phyloP scores from a whole-genome alignment of 108 stramenopile species.

The Schizochytrium sp. region DNA sequence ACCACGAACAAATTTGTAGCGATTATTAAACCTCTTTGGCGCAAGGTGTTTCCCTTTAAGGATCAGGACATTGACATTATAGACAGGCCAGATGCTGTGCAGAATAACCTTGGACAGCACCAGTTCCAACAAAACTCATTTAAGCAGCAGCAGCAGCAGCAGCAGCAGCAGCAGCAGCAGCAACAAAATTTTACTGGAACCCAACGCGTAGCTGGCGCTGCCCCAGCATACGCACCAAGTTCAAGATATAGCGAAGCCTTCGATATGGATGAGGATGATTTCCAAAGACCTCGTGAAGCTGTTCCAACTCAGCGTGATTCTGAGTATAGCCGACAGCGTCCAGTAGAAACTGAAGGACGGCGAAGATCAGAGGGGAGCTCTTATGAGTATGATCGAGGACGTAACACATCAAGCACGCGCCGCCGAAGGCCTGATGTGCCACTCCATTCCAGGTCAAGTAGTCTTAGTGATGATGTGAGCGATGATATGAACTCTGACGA shows the following conservation, averaged over 20 bases:
- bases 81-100: neutral
- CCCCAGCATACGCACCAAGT: too few relatives aligned
- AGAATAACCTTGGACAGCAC: neutral
- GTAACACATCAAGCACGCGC: neutral
- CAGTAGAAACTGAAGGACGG: neutral
- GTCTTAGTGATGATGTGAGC: neutral
- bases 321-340: too few relatives aligned
- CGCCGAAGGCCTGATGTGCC: neutral
- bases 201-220: too few relatives aligned
- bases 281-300: too few relatives aligned
- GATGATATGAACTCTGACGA: constrained; percentile 8
- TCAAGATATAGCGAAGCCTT: too few relatives aligned
- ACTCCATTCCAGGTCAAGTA: neutral
- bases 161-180: neutral
- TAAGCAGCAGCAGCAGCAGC: neutral
- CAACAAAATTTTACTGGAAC: too few relatives aligned
- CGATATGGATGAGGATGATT: too few relatives aligned
- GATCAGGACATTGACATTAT: neutral
- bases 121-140: neutral
- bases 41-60: constrained; percentile 36
- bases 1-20: neutral
- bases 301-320: too few relatives aligned
- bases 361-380: neutral
- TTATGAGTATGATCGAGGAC: neutral
- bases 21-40: constrained; percentile 13